Evolutionary conservation across 257 asterid species (phyloP), one percentile per base, ranked within the genome.

Genomic region (Fraxinus pennsylvanica): DNA sequence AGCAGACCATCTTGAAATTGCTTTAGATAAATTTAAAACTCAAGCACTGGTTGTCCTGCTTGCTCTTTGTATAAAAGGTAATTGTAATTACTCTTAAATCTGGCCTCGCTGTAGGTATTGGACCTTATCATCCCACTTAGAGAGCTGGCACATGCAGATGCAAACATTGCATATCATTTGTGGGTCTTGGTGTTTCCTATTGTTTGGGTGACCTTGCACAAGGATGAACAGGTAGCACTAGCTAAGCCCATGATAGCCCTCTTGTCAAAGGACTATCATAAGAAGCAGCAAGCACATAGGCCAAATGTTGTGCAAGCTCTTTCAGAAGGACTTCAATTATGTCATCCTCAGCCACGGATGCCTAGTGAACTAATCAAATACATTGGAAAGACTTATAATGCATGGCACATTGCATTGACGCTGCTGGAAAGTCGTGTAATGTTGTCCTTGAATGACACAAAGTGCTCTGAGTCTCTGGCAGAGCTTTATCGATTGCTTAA

Each of bases 301-400:
- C 99, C 99, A 82, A 96, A 96, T 87, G 97, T 96, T 79, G 99
- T 96, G 79, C 99, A 96, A 84, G 99, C 99, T 83, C 98, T 96
- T 84, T 84, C 92, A 74, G 99, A 96, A 91, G 99, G 98, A 76
- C 98, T 96, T 77, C 99, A 93, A 83, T 83, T 96, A 82, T 93
- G 99, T 83, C 99, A 96, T 80, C 98, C 99, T 76, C 99, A 96
- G 85, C 99, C 99, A 74, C 92, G 99, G 45, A 96, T 96, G 98
- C 99, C 99, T 85, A 96, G 99, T 67, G 98, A 96, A 77, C 89
- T 96, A 78, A 96, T 96, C 84, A 96, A 93, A 81, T 96, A 90
- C 82, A 96, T 96, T 72, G 99, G 99, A 52, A 93, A 93, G 90
- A 96, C 99, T 73, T 96, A 93, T 79, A 96, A 96, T 84, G 99